Conservation (phyloP, 805 yeast species). For the Millerozyma miso region DNA sequence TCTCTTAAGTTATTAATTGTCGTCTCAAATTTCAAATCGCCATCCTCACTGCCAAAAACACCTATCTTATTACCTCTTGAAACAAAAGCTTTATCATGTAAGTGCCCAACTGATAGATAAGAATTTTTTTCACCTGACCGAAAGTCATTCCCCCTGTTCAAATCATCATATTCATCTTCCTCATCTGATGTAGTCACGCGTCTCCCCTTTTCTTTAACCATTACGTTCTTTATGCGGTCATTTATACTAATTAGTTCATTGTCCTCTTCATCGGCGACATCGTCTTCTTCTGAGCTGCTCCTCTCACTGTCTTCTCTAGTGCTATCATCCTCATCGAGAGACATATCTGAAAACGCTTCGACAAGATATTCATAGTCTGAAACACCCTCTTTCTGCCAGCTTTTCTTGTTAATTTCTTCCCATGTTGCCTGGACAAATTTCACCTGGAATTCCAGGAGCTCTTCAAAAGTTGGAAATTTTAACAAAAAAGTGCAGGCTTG, state of each 20-base stretch:
- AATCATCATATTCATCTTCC: slow-evolving; percentile 33
- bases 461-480: slow-evolving; percentile 42
- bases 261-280: slow-evolving; percentile 25
- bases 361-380: slow-evolving; percentile 53
- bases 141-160: slow-evolving; percentile 15
- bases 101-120: slow-evolving; percentile 65
- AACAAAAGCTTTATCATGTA: slow-evolving; percentile 71
- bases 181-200: not conserved
- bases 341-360: slow-evolving; percentile 44
- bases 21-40: slow-evolving; percentile 55
- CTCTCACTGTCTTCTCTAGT: slow-evolving; percentile 26
- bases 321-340: slow-evolving; percentile 20
- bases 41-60: slow-evolving; percentile 61
- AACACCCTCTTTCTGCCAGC: slow-evolving; percentile 41
- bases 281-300: slow-evolving; percentile 18
- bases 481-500: slow-evolving; percentile 59
- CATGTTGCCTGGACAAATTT: slow-evolving; percentile 51
- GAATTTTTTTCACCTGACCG: slow-evolving; percentile 46
- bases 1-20: slow-evolving; percentile 60
- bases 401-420: slow-evolving; percentile 51
- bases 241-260: slow-evolving; percentile 29
- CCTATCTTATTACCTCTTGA: slow-evolving; percentile 78
- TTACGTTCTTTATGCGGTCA: slow-evolving; percentile 14
- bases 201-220: slow-evolving; percentile 1
- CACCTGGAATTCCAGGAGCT: slow-evolving; percentile 49